These are phyloP conservation scores for Galerina marginata DNA, from an alignment of 768 basidiomycete genomes.

Conservation along the genomic window DNA sequence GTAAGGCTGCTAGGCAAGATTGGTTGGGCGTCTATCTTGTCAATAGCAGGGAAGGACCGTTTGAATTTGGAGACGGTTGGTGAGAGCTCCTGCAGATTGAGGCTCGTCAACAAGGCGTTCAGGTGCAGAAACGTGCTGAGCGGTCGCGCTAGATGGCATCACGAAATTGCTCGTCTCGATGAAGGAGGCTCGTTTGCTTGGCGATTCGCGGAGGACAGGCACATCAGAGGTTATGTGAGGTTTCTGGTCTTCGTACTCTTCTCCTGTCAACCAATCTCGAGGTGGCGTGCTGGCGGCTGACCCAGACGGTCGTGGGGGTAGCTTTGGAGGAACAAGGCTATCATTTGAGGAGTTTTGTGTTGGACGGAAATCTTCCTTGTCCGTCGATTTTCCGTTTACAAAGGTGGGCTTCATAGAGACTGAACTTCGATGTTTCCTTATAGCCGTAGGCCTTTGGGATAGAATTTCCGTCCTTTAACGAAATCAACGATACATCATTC, in stretches of 20 bases:
- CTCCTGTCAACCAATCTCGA: constrained; percentile 81
- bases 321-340: constrained; percentile 11
- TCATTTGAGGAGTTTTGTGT: not conserved
- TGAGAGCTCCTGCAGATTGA: constrained; percentile 31
- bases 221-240: constrained; percentile 32
- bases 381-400: not conserved
- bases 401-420: constrained; percentile 47
- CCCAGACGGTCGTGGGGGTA: constrained; percentile 1
- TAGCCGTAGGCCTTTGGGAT: constrained; percentile 44
- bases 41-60: constrained; percentile 41
- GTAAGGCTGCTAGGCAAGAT: constrained; percentile 29
- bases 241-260: constrained; percentile 46
- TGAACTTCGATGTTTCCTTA: constrained; percentile 55
- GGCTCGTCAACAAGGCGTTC: constrained; percentile 20
- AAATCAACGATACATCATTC: constrained; percentile 5
- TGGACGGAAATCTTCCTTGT: not conserved
- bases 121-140: constrained; percentile 40
- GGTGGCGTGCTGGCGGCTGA: constrained; percentile 25
- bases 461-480: not conserved
- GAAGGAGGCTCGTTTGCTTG: constrained; percentile 73
- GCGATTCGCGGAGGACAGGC: constrained; percentile 69
- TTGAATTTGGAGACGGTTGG: constrained; percentile 44
- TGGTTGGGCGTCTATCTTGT: constrained; percentile 27
- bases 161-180: constrained; percentile 53
- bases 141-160: constrained; percentile 42